phyloP scores from a whole-genome alignment of 106 monocot species.

The Dendrobium nobile region DNA sequence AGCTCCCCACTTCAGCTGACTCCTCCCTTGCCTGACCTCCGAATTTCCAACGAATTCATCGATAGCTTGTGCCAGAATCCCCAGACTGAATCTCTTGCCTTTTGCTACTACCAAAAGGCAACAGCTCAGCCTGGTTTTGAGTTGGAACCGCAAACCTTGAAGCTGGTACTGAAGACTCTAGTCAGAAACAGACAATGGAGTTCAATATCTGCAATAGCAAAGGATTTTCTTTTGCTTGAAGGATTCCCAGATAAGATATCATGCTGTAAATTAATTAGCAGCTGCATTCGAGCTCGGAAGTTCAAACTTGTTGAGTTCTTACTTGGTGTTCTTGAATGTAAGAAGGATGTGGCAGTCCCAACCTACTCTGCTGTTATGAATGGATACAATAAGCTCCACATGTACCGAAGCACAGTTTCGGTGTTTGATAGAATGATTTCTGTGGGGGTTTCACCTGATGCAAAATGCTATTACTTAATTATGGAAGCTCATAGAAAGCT shows the following conservation, averaged over 20 bases:
- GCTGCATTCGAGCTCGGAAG: constrained; percentile 51
- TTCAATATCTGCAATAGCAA: constrained; percentile 33
- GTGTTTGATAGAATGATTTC: constrained; percentile 32
- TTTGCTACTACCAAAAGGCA: constrained; percentile 45
- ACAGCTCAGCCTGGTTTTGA: constrained; percentile 30
- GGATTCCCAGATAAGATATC: constrained; percentile 36
- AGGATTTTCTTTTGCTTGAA: constrained; percentile 34
- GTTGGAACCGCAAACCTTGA: constrained; percentile 24
- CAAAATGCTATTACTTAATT: constrained; percentile 27
- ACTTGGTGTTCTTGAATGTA: constrained; percentile 29
- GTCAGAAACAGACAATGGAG: constrained; percentile 49
- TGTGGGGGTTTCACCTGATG: constrained; percentile 13
- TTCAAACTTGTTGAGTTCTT: constrained; percentile 54
- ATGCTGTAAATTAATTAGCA: constrained; percentile 26
- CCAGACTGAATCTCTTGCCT: constrained; percentile 34
- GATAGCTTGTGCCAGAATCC: constrained; percentile 26
- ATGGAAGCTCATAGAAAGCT: constrained; percentile 56
- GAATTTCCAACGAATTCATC: constrained; percentile 32
- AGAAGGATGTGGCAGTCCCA: constrained; percentile 13
- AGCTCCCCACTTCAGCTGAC: neutral
- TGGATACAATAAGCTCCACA: constrained; percentile 86
- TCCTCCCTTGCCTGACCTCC: constrained; percentile 17
- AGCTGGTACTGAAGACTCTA: constrained; percentile 17
- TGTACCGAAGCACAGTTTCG: constrained; percentile 57
- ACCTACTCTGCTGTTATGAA: constrained; percentile 48